Conservation (phyloP, 2,329 filamentous ascomycete genomes). For the Paracoccidioides brasiliensis region DNA sequence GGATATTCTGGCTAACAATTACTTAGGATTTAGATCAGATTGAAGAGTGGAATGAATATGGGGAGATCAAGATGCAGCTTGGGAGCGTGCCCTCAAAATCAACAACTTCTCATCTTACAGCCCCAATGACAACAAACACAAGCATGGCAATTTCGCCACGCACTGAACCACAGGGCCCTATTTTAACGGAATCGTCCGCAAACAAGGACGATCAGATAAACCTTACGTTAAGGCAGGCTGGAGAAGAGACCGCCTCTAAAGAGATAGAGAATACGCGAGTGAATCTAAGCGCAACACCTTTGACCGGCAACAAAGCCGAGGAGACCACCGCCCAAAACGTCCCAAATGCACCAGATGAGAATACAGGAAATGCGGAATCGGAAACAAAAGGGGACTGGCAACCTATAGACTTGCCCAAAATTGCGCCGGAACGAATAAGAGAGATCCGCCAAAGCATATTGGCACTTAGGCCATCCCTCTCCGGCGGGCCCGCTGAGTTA, state of each 20-base stretch:
- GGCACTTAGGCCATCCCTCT: conserved; percentile 8
- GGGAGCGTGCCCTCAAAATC: conserved; percentile 29
- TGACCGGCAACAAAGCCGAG: conserved; percentile 6
- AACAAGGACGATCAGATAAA: conserved; percentile 26
- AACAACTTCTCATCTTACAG: conserved; percentile 16
- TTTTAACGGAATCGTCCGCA: conserved; percentile 18
- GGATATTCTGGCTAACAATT: neutral
- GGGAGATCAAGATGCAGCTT: conserved; percentile 80
- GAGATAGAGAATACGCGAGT: conserved; percentile 20
- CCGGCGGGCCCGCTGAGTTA: conserved; percentile 25
- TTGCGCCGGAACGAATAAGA: neutral
- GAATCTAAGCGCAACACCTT: conserved; percentile 8
- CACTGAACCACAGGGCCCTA: conserved; percentile 31
- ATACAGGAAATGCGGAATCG: neutral
- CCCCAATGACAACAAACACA: conserved; percentile 12
- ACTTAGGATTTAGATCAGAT: conserved; percentile 76
- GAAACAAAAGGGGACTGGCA: neutral
- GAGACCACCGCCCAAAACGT: conserved; percentile 7
- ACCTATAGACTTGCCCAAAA: neutral
- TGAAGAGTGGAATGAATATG: conserved; percentile 99
- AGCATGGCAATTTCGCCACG: conserved; percentile 13
- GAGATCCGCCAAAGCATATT: neutral
- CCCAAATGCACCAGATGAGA: conserved; percentile 4
- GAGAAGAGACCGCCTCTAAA: conserved; percentile 26
- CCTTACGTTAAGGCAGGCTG: conserved; percentile 31